These are phyloP conservation scores for Exophiala sp. DNA, from an alignment of 2,329 filamentous ascomycete species.

Conservation along the genomic window DNA sequence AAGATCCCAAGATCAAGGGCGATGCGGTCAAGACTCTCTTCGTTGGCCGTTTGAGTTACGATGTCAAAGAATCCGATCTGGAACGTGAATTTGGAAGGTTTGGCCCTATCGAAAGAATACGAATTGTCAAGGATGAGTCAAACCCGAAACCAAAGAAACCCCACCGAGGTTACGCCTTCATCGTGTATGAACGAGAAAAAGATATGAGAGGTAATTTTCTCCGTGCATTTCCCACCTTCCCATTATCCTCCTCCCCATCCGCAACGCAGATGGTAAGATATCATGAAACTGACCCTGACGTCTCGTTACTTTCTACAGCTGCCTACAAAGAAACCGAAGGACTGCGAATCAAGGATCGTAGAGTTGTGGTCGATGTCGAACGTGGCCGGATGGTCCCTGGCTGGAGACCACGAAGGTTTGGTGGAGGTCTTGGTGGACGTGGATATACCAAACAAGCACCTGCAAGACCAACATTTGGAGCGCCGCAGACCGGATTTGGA, in stretches of 20 bases:
- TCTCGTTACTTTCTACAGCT: constrained; percentile 60
- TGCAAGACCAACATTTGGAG: constrained; percentile 65
- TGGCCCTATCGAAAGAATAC: constrained; percentile 90
- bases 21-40: constrained; percentile 96
- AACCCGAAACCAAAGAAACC: constrained; percentile 76
- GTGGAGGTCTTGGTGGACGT: constrained; percentile 86
- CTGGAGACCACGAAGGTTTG: constrained; percentile 88
- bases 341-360: constrained; percentile 85
- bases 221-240: constrained; percentile 31
- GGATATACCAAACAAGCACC: constrained; percentile 83
- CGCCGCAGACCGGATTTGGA: constrained; percentile 55
- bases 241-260: constrained; percentile 24
- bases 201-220: constrained; percentile 93
- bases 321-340: constrained; percentile 86
- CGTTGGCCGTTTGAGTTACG: constrained; percentile 84
- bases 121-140: constrained; percentile 76
- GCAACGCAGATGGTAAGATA: constrained; percentile 27
- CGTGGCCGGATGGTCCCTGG: constrained; percentile 89
- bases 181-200: constrained; percentile 94
- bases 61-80: constrained; percentile 81
- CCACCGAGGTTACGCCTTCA: constrained; percentile 89
- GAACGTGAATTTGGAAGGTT: constrained; percentile 92
- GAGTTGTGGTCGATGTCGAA: constrained; percentile 93
- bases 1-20: constrained; percentile 84
- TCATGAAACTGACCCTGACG: constrained; percentile 35